Conservation (phyloP, 768 basidiomycete genomes). For the Mrakia gelida region DNA sequence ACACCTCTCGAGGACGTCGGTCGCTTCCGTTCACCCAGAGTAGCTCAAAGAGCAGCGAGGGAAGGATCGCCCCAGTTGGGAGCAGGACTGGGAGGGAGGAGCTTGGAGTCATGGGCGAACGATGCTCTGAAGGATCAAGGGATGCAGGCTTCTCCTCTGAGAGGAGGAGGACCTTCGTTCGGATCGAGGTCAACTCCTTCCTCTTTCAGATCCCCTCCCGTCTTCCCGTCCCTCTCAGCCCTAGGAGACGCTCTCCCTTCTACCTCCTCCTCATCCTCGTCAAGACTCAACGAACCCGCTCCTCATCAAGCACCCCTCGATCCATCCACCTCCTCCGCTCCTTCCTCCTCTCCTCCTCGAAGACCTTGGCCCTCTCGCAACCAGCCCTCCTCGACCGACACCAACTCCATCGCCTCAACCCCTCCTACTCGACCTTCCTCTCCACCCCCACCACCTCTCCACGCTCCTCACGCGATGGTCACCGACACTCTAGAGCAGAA, state of each 20-base stretch:
- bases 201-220: neutral
- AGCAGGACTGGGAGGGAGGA: slow-evolving; percentile 1
- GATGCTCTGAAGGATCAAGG: slow-evolving; percentile 14
- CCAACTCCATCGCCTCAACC: neutral
- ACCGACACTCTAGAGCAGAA: neutral
- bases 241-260: neutral
- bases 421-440: neutral
- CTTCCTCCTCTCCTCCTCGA: slow-evolving; percentile 5
- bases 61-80: slow-evolving; percentile 8
- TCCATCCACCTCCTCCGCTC: neutral
- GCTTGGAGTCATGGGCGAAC: slow-evolving; percentile 3
- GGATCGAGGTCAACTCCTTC: slow-evolving; percentile 1
- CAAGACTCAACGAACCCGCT: neutral
- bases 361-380: slow-evolving; percentile 9
- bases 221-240: slow-evolving; percentile 2
- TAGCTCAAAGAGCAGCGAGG: slow-evolving; percentile 7
- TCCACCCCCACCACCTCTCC: neutral
- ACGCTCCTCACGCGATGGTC: neutral
- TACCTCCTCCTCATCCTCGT: neutral
- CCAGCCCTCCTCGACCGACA: neutral
- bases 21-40: slow-evolving; percentile 71
- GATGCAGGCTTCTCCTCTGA: neutral
- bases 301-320: neutral
- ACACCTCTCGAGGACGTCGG: slow-evolving; percentile 90
- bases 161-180: neutral